A percentile compares a stretch with the other conserved stretches of the same genome.
These are phyloP conservation scores for Boletus smithii DNA, from an alignment of 1,284 basidiomycete genomes.

Conservation along the genomic window DNA sequence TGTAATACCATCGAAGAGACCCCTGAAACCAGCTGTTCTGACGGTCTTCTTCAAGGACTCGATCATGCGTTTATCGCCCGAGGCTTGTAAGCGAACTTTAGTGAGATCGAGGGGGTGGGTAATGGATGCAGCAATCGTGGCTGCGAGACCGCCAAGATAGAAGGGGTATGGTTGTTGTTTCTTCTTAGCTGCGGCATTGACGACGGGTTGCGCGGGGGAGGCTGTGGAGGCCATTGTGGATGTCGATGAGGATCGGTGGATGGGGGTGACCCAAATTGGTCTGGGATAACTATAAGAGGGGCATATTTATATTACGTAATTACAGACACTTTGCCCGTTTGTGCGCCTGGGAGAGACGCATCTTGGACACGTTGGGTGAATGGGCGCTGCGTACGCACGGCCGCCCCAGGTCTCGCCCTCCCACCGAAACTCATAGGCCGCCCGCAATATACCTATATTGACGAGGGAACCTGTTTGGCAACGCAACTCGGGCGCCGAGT, in stretches of 20 bases:
- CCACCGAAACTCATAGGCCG: conserved; percentile 4
- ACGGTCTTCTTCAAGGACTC: conserved; percentile 75
- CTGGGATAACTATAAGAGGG: conserved; percentile 19
- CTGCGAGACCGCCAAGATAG: conserved; percentile 44
- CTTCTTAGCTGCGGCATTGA: conserved; percentile 22
- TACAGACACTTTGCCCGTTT: too few relatives aligned
- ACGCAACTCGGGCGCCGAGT: not conserved
- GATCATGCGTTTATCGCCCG: conserved; percentile 85
- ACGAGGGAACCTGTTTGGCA: not conserved
- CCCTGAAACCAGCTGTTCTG: conserved; percentile 67
- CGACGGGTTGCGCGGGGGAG: conserved; percentile 5
- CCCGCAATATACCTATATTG: not conserved
- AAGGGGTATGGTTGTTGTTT: conserved; percentile 51
- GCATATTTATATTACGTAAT: conserved; percentile 19
- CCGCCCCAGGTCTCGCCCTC: not conserved
- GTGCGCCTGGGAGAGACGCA: too few relatives aligned
- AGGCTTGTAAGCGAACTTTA: conserved; percentile 84
- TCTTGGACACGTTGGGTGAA: too few relatives aligned
- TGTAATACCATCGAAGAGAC: conserved; percentile 82
- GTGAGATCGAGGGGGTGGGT: conserved; percentile 77
- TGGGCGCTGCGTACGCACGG: not conserved
- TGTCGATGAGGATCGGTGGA: conserved; percentile 1
- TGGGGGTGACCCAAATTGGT: conserved; percentile 5
- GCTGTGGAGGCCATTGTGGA: conserved; percentile 21
- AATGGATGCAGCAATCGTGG: conserved; percentile 33